Conservation (phyloP, 192 early-diverging fungal species). For the Coemansia sp. region DNA sequence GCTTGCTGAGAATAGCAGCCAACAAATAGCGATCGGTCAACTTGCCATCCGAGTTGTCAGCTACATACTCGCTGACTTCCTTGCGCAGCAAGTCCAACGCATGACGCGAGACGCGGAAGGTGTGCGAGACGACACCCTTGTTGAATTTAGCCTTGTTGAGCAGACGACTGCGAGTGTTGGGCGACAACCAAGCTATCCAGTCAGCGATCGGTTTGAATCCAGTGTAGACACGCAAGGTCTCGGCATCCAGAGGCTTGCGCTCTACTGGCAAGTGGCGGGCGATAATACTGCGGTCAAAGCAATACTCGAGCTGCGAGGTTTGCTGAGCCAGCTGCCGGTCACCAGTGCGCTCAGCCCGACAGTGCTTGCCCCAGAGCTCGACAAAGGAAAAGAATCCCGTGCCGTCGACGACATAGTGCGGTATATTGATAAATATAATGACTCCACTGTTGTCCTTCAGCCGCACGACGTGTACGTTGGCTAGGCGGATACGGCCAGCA, state of each 20-base stretch:
- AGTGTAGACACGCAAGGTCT: slow-evolving; percentile 27
- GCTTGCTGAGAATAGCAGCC: slow-evolving; percentile 43
- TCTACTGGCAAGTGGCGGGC: slow-evolving; percentile 28
- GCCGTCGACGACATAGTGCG: slow-evolving; percentile 50
- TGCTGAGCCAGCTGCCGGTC: background rate
- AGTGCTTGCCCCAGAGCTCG: slow-evolving; percentile 42
- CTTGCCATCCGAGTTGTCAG: background rate
- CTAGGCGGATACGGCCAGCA: slow-evolving; percentile 25
- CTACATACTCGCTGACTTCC: slow-evolving; percentile 7
- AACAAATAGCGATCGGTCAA: slow-evolving; percentile 25
- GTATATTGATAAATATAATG: slow-evolving; percentile 41
- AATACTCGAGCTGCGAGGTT: slow-evolving; percentile 9
- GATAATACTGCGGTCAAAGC: slow-evolving; percentile 45
- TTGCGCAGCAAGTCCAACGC: slow-evolving; percentile 18
- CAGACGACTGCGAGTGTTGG: slow-evolving; percentile 31
- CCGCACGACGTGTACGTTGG: slow-evolving; percentile 36
- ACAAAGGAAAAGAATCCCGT: slow-evolving; percentile 48
- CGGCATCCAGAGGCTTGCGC: slow-evolving; percentile 26
- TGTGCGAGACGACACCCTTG: slow-evolving; percentile 28
- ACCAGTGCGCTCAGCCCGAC: slow-evolving; percentile 9
- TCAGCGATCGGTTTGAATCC: slow-evolving; percentile 37
- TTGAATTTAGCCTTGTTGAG: slow-evolving; percentile 33
- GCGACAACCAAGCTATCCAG: slow-evolving; percentile 53
- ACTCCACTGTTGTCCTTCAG: slow-evolving; percentile 40
- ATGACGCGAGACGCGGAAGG: slow-evolving; percentile 33